Conservation (phyloP, 495 filamentous ascomycete species). For the Parachaetomium inaequale region DNA sequence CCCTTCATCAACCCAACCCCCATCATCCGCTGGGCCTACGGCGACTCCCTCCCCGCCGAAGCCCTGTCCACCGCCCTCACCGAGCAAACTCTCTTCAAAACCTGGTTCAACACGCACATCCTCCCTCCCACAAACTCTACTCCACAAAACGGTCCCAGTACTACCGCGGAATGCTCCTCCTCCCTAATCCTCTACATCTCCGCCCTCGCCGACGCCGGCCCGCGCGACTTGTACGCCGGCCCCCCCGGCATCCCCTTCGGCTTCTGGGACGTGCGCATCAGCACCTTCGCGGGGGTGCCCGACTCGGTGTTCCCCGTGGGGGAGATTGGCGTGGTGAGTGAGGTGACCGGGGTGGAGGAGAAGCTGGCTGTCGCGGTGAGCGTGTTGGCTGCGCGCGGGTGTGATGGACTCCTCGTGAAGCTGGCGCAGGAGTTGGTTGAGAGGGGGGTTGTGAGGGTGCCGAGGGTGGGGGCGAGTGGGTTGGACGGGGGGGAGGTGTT, state of each 20-base stretch:
- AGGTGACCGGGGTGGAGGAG: constrained; percentile 52
- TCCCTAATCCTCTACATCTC: constrained; percentile 37
- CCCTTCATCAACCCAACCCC: constrained; percentile 57
- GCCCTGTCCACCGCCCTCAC: constrained; percentile 36
- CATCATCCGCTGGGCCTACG: constrained; percentile 54
- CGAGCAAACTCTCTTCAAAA: constrained; percentile 51
- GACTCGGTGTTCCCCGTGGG: constrained; percentile 59
- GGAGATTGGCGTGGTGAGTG: constrained; percentile 49
- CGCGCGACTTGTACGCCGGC: constrained; percentile 36
- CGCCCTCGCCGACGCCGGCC: constrained; percentile 19
- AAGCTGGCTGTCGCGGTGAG: constrained; percentile 57
- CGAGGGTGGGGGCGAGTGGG: constrained; percentile 37
- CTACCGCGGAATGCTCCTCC: constrained; percentile 31
- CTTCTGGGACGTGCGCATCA: constrained; percentile 44
- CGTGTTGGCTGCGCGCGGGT: constrained; percentile 58
- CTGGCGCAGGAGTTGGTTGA: constrained; percentile 51
- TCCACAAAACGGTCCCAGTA: not conserved
- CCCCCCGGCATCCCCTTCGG: constrained; percentile 40
- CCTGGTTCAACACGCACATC: constrained; percentile 51
- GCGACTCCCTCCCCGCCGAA: constrained; percentile 40
- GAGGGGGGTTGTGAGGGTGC: constrained; percentile 49
- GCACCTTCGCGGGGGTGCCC: constrained; percentile 48
- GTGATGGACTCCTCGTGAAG: constrained; percentile 57
- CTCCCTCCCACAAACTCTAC: constrained; percentile 35
- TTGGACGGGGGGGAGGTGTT: constrained; percentile 56